phyloP scores from a whole-genome alignment of 2,329 filamentous ascomycete genomes.

The Colletotrichum zoysiae region DNA sequence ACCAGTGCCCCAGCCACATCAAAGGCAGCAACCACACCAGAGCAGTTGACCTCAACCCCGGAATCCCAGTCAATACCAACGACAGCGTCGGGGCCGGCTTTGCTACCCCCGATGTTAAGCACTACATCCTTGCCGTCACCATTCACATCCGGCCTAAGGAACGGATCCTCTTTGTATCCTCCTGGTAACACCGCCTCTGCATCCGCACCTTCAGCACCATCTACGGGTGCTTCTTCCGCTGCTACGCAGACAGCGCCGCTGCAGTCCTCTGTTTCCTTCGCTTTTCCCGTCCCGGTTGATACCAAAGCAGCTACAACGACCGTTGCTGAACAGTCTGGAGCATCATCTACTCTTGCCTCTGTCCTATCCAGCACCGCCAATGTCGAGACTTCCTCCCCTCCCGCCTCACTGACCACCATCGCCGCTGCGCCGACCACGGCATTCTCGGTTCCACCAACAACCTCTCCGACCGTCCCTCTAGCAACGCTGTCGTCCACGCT shows the following conservation, averaged over 20 bases:
- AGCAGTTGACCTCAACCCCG: not conserved
- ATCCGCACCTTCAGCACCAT: not conserved
- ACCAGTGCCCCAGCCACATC: slow-evolving; percentile 9
- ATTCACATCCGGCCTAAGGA: slow-evolving; percentile 15
- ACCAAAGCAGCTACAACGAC: not conserved
- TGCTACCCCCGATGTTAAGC: slow-evolving; percentile 30
- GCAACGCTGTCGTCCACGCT: slow-evolving; percentile 7
- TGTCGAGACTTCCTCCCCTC: slow-evolving; percentile 1
- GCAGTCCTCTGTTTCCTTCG: slow-evolving; percentile 34
- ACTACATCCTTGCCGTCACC: slow-evolving; percentile 30
- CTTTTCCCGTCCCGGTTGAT: slow-evolving; percentile 26
- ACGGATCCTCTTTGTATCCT: slow-evolving; percentile 15
- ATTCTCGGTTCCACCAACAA: not conserved
- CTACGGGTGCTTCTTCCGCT: not conserved
- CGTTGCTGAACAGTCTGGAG: not conserved
- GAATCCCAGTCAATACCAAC: not conserved
- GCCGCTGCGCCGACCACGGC: not conserved
- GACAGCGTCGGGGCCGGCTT: slow-evolving; percentile 2
- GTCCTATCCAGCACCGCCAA: slow-evolving; percentile 13
- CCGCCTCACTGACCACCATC: not conserved
- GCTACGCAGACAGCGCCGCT: not conserved
- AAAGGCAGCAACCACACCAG: not conserved
- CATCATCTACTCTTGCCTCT: slow-evolving; percentile 1
- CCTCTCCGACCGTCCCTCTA: not conserved
- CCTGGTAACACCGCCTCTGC: slow-evolving; percentile 1